Percentiles rank a stretch among this genome's conserved stretches.
Conservation (phyloP, 2,329 filamentous ascomycete genomes). For the Aciculosporium take region DNA sequence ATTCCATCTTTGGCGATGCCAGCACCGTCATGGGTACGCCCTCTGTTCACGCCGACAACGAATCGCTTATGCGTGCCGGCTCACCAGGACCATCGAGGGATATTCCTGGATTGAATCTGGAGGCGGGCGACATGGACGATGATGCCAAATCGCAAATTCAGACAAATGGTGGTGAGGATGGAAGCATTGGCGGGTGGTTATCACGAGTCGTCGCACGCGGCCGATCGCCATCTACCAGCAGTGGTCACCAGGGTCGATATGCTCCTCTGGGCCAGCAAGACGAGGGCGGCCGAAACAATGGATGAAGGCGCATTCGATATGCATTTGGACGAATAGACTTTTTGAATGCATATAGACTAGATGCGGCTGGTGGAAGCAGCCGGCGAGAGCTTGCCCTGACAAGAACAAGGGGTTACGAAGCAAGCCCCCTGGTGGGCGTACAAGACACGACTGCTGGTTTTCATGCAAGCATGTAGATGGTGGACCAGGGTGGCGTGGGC, state of each 20-base stretch:
- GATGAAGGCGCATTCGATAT: conserved; percentile 11
- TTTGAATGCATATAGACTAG: conserved; percentile 22
- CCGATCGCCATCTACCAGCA: conserved; percentile 23
- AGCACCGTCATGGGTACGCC: conserved; percentile 71
- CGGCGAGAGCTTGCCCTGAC: not conserved
- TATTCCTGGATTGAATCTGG: conserved; percentile 70
- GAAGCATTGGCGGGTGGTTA: conserved; percentile 36
- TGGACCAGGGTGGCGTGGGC: not conserved
- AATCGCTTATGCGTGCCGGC: conserved; percentile 62
- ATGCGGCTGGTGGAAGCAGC: not conserved
- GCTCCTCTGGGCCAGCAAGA: conserved; percentile 28
- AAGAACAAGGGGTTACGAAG: not conserved
- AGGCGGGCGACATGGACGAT: conserved; percentile 49
- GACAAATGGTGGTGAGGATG: conserved; percentile 20
- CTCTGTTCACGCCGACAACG: conserved; percentile 56
- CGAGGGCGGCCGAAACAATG: conserved; percentile 17
- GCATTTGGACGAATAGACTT: conserved; percentile 15
- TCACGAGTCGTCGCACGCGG: conserved; percentile 26
- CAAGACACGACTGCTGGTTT: not conserved
- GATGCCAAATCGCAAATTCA: conserved; percentile 28
- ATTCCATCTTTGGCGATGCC: conserved; percentile 82
- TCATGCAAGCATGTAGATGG: not conserved
- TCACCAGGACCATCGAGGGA: conserved; percentile 58
- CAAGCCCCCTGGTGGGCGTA: not conserved
- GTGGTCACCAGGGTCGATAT: conserved; percentile 26